Conservation (phyloP, 2,329 filamentous ascomycete genomes). For the Colletotrichum chrysophilum region DNA sequence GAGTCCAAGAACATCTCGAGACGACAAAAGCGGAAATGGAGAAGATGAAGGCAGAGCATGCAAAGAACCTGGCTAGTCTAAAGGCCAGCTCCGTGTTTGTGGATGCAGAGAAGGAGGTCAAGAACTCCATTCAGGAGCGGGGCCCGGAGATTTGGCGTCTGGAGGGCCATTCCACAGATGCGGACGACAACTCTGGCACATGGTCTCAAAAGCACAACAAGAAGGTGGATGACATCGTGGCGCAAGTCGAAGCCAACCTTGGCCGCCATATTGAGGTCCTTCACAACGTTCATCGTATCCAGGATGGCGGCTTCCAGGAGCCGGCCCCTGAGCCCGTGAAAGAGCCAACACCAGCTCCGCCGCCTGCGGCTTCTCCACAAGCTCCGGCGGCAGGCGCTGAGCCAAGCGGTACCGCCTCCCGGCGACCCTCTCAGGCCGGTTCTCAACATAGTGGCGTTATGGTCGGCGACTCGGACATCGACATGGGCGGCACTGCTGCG, state of each 20-base stretch:
- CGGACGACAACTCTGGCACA: constrained; percentile 44
- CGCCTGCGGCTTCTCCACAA: constrained; percentile 9
- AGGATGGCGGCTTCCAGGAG: constrained; percentile 79
- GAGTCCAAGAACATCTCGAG: constrained; percentile 74
- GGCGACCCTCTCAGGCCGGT: constrained; percentile 58
- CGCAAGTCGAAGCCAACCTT: constrained; percentile 74
- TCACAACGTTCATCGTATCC: constrained; percentile 71
- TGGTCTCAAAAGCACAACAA: constrained; percentile 49
- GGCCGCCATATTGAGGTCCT: constrained; percentile 70
- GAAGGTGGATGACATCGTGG: constrained; percentile 74
- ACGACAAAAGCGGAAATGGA: constrained; percentile 83
- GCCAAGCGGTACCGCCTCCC: constrained; percentile 41
- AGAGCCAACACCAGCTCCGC: constrained; percentile 30
- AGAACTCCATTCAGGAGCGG: constrained; percentile 65
- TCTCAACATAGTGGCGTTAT: constrained; percentile 62
- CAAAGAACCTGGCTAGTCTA: constrained; percentile 75
- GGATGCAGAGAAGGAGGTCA: constrained; percentile 77
- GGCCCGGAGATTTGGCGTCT: constrained; percentile 68
- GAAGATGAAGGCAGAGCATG: constrained; percentile 81
- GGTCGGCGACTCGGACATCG: constrained; percentile 65
- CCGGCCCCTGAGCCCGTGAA: constrained; percentile 50
- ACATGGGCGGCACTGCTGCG: constrained; percentile 69
- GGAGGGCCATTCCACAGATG: constrained; percentile 56
- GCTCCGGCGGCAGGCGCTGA: constrained; percentile 24
- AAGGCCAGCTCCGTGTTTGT: constrained; percentile 73